Evolutionary conservation across 2,329 filamentous ascomycete genomes (phyloP).

Genomic region (Phyllosticta citrichinensis): DNA sequence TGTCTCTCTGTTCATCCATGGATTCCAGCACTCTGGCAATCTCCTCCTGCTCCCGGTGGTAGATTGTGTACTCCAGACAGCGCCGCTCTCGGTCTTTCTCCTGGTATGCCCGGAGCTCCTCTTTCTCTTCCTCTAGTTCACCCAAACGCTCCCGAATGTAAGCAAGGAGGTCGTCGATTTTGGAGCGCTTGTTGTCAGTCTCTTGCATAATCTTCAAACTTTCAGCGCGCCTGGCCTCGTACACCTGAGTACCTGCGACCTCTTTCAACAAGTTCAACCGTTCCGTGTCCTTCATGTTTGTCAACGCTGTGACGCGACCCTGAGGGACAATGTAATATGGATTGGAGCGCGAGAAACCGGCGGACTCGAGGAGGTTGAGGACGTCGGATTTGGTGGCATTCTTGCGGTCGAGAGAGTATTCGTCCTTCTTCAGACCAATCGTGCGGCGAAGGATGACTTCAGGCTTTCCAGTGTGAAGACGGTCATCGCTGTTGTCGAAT

Average conservation of each 20-base stretch:
- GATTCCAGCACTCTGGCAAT: constrained; percentile 68
- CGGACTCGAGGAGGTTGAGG: constrained; percentile 88
- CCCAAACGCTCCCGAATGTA: constrained; percentile 84
- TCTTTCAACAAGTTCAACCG: constrained; percentile 86
- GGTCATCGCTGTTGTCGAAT: constrained; percentile 94
- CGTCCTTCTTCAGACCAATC: constrained; percentile 95
- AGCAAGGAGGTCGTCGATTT: constrained; percentile 85
- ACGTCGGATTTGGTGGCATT: constrained; percentile 92
- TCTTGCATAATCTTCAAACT: constrained; percentile 95
- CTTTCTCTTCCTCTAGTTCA: constrained; percentile 94
- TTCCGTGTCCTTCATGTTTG: constrained; percentile 97
- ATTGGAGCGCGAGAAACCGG: constrained; percentile 92
- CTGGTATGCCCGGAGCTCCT: constrained; percentile 86
- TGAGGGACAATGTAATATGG: constrained; percentile 99
- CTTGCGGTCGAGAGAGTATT: constrained; percentile 95
- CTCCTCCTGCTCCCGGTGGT: constrained; percentile 76
- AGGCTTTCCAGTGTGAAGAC: constrained; percentile 85
- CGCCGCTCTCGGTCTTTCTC: constrained; percentile 87
- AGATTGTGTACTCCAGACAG: constrained; percentile 90
- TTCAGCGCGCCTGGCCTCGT: constrained; percentile 83
- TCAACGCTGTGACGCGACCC: constrained; percentile 87
- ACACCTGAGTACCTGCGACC: constrained; percentile 95
- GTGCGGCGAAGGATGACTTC: constrained; percentile 87
- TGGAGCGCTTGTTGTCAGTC: constrained; percentile 85
- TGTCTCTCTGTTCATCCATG: constrained; percentile 71